phyloP scores from a whole-genome alignment of 257 asterid genomes.

The Fraxinus pennsylvanica region DNA sequence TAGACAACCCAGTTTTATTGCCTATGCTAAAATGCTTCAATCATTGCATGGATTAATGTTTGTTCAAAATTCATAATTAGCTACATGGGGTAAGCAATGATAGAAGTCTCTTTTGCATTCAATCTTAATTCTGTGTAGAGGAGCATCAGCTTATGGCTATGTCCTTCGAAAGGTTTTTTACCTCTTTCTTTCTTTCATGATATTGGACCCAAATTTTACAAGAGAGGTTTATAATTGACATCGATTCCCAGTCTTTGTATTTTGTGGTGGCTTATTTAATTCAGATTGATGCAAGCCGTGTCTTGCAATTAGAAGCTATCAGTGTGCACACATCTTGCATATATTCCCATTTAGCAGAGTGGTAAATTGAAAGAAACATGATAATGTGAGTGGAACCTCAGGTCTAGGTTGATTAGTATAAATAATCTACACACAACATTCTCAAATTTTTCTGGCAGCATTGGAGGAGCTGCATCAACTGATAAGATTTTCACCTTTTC shows the following conservation, averaged over 20 bases:
- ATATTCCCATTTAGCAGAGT: not conserved
- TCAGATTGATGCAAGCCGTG: not conserved
- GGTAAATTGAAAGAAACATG: not conserved
- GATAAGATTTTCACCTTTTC: constrained; percentile 31
- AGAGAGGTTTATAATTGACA: not conserved
- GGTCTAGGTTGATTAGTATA: not conserved
- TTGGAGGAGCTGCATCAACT: constrained; percentile 20
- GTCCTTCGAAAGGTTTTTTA: not conserved
- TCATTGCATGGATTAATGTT: not conserved
- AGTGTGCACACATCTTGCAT: not conserved
- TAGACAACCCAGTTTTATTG: not conserved
- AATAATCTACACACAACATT: constrained; percentile 3
- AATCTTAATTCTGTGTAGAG: not conserved
- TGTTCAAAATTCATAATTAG: not conserved
- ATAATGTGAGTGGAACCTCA: not conserved
- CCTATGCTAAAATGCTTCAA: not conserved
- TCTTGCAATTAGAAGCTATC: not conserved
- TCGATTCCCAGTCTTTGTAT: not conserved
- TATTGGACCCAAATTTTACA: not conserved
- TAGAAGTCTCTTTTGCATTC: not conserved
- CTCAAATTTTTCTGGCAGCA: constrained; percentile 11
- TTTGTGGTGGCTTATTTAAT: not conserved
- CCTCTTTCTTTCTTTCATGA: not conserved
- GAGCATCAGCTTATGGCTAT: not conserved
- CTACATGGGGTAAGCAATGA: not conserved